These are phyloP conservation scores for Wickerhamiella spandovensis DNA, from an alignment of 805 yeast species.

Conservation along the genomic window DNA sequence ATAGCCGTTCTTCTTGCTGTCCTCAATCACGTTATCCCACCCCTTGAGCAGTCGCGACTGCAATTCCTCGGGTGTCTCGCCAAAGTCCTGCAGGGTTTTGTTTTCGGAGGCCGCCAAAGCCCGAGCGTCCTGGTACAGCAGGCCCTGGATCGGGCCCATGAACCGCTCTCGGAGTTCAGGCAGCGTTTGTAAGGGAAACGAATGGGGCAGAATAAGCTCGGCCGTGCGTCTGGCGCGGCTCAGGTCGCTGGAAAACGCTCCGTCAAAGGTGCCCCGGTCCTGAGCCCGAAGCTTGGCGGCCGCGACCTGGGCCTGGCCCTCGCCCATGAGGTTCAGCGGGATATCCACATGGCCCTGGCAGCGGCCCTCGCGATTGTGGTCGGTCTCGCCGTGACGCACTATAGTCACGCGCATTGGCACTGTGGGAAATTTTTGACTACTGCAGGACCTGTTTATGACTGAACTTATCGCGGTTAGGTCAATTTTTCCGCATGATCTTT, in stretches of 20 bases:
- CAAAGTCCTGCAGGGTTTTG: slow-evolving; percentile 8
- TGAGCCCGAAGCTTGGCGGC: slow-evolving; percentile 3
- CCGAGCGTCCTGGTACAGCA: slow-evolving; percentile 11
- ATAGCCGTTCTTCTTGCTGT: slow-evolving; percentile 1
- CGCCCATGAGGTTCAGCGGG: slow-evolving; percentile 14
- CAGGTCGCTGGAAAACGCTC: slow-evolving; percentile 14
- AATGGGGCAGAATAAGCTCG: slow-evolving; percentile 8
- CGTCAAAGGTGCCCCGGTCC: slow-evolving; percentile 10
- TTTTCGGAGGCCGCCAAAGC: slow-evolving; percentile 4
- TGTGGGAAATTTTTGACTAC: too few species aligned
- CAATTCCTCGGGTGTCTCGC: slow-evolving; percentile 12
- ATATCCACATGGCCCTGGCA: slow-evolving; percentile 18
- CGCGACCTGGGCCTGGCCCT: slow-evolving; percentile 14
- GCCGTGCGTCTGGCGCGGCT: slow-evolving; percentile 17
- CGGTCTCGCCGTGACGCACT: slow-evolving; percentile 19
- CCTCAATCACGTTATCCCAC: slow-evolving; percentile 4
- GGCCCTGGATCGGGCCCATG: slow-evolving; percentile 17
- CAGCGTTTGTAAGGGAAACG: background rate
- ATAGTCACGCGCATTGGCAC: slow-evolving; percentile 11
- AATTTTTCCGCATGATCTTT: background rate
- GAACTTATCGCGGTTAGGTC: background rate
- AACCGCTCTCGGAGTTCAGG: slow-evolving; percentile 14
- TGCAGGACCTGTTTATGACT: background rate
- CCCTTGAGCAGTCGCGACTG: slow-evolving; percentile 6
- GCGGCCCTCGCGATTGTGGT: slow-evolving; percentile 11